These are phyloP conservation scores for Naganishia vishniacii DNA, from an alignment of 768 basidiomycete genomes.

Conservation along the genomic window DNA sequence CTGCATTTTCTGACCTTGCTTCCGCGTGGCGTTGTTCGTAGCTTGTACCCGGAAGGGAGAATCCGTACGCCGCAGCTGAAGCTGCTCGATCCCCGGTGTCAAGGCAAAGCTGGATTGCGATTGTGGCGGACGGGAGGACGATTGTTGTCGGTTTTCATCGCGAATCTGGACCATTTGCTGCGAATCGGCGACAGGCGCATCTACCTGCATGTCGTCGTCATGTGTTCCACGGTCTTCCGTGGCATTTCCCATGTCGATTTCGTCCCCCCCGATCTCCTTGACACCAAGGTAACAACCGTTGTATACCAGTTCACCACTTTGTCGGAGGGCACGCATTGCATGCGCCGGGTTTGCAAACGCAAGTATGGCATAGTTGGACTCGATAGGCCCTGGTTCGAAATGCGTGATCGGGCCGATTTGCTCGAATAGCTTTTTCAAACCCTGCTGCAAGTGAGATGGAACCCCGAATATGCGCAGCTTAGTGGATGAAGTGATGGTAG, in stretches of 20 bases:
- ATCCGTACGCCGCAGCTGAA: slow-evolving; percentile 11
- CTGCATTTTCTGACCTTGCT: background rate
- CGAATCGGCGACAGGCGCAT: background rate
- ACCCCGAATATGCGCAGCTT: slow-evolving; percentile 24
- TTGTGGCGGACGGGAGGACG: slow-evolving; percentile 6
- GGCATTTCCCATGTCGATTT: slow-evolving; percentile 5
- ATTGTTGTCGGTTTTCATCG: background rate
- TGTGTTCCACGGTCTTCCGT: background rate
- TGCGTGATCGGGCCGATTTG: slow-evolving; percentile 21
- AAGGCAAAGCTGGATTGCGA: slow-evolving; percentile 18
- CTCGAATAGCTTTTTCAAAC: slow-evolving; percentile 19
- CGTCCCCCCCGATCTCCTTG: slow-evolving; percentile 19
- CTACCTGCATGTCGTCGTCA: slow-evolving; percentile 17
- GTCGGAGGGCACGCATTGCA: slow-evolving; percentile 16
- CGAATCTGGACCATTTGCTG: slow-evolving; percentile 13
- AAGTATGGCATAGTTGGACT: slow-evolving; percentile 23
- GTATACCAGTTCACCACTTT: slow-evolving; percentile 24
- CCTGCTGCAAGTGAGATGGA: slow-evolving; percentile 12
- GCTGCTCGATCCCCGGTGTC: background rate
- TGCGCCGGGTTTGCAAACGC: slow-evolving; percentile 22
- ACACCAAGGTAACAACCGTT: slow-evolving; percentile 25
- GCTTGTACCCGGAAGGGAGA: slow-evolving; percentile 16
- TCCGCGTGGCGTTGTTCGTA: slow-evolving; percentile 11
- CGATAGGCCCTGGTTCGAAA: slow-evolving; percentile 25
- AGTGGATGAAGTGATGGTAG: background rate